Conservation (phyloP, 768 basidiomycete species). For the Russula compacta region DNA sequence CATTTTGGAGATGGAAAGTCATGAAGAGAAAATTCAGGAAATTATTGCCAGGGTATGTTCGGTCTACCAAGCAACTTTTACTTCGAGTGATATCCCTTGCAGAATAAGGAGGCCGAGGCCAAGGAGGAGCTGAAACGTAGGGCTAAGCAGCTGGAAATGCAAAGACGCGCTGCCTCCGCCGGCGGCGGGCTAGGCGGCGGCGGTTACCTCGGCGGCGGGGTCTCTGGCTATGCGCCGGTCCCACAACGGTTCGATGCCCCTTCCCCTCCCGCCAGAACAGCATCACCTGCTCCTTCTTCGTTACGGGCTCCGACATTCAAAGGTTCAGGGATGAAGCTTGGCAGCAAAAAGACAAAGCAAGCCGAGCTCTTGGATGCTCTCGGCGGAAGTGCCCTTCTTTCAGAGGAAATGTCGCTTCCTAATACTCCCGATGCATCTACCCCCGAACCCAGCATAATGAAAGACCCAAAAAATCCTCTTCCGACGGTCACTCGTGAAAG, state of each 20-base stretch:
- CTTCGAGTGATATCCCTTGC: constrained; percentile 1
- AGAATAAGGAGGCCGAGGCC: constrained; percentile 99
- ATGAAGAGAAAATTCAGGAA: constrained; percentile 93
- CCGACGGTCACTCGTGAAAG: constrained; percentile 71
- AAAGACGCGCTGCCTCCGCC: constrained; percentile 57
- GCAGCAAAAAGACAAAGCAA: constrained; percentile 84
- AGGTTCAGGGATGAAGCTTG: constrained; percentile 92
- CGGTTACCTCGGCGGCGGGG: constrained; percentile 57
- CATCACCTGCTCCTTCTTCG: constrained; percentile 39
- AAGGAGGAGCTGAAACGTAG: constrained; percentile 98
- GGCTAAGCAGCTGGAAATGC: constrained; percentile 97
- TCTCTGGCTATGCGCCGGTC: constrained; percentile 62
- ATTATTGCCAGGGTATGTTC: constrained; percentile 83
- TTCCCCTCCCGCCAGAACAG: constrained; percentile 35
- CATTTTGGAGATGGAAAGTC: constrained; percentile 82
- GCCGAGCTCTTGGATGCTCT: constrained; percentile 82
- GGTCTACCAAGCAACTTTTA: background rate
- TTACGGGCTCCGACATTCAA: constrained; percentile 81
- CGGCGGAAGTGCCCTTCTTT: constrained; percentile 61
- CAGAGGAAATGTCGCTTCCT: constrained; percentile 46
- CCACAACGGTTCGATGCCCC: constrained; percentile 61
- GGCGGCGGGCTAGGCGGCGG: constrained; percentile 36
- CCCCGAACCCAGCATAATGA: constrained; percentile 35
- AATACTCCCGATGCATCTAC: constrained; percentile 42
- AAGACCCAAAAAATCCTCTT: constrained; percentile 51